These are phyloP conservation scores for Brassica incana DNA, from an alignment of 345 rosid species.

Conservation along the genomic window DNA sequence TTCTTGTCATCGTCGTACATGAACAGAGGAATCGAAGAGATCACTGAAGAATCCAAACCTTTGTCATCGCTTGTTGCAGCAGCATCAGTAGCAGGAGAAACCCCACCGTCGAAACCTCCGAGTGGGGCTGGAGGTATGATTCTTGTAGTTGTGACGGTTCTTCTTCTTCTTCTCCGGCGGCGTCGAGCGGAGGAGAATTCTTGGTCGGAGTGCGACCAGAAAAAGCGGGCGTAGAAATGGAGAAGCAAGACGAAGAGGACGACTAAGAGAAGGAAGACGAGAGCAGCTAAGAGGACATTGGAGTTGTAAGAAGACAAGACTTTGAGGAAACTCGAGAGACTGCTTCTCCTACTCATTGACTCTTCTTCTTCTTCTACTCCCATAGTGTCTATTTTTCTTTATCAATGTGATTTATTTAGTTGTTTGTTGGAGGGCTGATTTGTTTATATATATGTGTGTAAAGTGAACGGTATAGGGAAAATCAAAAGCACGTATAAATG, in stretches of 20 bases:
- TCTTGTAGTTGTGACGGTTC: slow-evolving; percentile 44
- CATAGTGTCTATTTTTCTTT: neutral
- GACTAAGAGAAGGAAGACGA: slow-evolving; percentile 65
- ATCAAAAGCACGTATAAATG: slow-evolving; percentile 1
- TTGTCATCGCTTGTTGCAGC: slow-evolving; percentile 16
- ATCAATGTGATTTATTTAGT: slow-evolving; percentile 15
- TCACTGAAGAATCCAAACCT: slow-evolving; percentile 63
- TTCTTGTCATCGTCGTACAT: slow-evolving; percentile 39
- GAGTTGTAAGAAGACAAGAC: slow-evolving; percentile 65
- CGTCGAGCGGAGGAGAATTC: slow-evolving; percentile 29
- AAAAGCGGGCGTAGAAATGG: slow-evolving; percentile 77
- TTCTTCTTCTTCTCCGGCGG: slow-evolving; percentile 36
- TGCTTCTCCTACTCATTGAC: slow-evolving; percentile 8
- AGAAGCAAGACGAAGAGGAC: slow-evolving; percentile 79
- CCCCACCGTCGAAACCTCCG: slow-evolving; percentile 28
- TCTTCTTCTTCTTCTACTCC: neutral
- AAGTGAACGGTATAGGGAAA: slow-evolving; percentile 16
- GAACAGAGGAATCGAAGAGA: slow-evolving; percentile 69
- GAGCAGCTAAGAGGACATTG: slow-evolving; percentile 70
- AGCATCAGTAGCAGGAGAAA: neutral
- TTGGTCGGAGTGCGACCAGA: slow-evolving; percentile 53
- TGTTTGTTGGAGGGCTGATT: neutral
- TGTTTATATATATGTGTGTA: slow-evolving; percentile 15
- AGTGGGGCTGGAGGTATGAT: slow-evolving; percentile 30
- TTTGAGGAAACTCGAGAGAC: slow-evolving; percentile 39